Evolutionary conservation across 345 rosid genomes (phyloP), one percentile per base, ranked within the genome.

Genomic region (Orychophragmus violaceus): DNA sequence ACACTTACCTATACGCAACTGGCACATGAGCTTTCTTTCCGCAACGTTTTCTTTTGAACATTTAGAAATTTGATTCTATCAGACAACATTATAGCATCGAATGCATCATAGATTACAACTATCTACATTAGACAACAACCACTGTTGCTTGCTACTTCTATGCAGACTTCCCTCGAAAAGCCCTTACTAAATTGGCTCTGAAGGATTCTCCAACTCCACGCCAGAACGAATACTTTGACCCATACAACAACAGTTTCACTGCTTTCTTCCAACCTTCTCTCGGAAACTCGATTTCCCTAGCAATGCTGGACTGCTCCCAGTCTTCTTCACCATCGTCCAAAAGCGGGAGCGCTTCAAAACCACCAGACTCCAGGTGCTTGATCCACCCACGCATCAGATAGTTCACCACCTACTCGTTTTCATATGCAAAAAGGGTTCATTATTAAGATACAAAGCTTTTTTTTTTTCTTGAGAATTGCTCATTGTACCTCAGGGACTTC

Each of bases 401-500:
- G 75, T 90, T 88, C 79, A 90, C 91, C 33, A 88, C 97, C 98
- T 93, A 80, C 52, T 66, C 58, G 28, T 41, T 39, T 64, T 56
- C 66, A 50, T 49, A 53, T 13, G 79, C 16, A 37, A 29, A 46
- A 56, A n/a, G 24, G 32, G 32, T 71, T 11, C 68, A 71, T 48
- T 16, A 18, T 18, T 28, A 8, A 18, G 16, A 36, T 54, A 18
- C 9, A 46, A 18, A 71, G 51, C 41, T 5, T 1, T 10, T 10
- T 89, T 92, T 41, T 97, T 97, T 30, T 86, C 93, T 41, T 5
- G 6, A 46, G 12, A 60, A 8, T 45, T 46, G 52, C 53, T 17
- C 32, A 56, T 4, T 32, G 39, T 81, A 90, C 98, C 98, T 94
- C 99, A 8, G 99, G 96, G 72, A 94, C 95, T 87, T 94, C 99